Evolutionary conservation across 1,284 basidiomycete species (phyloP), one percentile per base, ranked within the genome.

Genomic region (Fistulina hepatica): DNA sequence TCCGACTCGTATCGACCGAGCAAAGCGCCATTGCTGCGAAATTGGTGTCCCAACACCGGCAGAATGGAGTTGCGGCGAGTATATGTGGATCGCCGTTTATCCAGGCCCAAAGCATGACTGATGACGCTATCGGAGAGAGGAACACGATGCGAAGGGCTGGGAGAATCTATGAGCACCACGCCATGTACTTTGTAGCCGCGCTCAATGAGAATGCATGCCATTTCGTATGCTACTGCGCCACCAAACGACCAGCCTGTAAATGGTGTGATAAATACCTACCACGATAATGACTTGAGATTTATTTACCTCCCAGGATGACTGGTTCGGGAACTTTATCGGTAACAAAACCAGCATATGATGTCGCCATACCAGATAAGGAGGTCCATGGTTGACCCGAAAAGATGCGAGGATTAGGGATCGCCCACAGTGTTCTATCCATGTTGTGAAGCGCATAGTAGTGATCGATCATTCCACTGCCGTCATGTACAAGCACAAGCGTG

Each of bases 211-310:
- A 70, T 65, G 2, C 63, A 64, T n/a, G 75, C 69, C 5, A 71
- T 57, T 48, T 81, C 78, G 47, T 72, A 81, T 0, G 81, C 76
- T 1, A 73, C 69, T 8, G 81, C 69, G 3, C 81, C 81, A 12
- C 81, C 81, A 49, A 83, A 81, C 4, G 81, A 84, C 80, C 81
- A 83, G 0, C 81, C 80, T 79, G 42, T 13, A 5, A 12, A 12
- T 34, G 22, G 15, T 19, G 9, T 23, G 21, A 27, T n/a, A 45
- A 32, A 38, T 15, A 32, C 34, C 24, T 32, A 39, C 16, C 22
- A 35, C 10, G 4, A 15, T 6, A 38, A 32, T 13, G 34, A 17
- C 21, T 3, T 26, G 16, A 21, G 26, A 23, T 27, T 13, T 20
- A 48, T 65, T 40, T 45, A 79, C 81, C 81, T 52, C 81, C 79